These are phyloP conservation scores for Calonectria multiphialidica DNA, from an alignment of 2,329 filamentous ascomycete genomes.

Conservation along the genomic window DNA sequence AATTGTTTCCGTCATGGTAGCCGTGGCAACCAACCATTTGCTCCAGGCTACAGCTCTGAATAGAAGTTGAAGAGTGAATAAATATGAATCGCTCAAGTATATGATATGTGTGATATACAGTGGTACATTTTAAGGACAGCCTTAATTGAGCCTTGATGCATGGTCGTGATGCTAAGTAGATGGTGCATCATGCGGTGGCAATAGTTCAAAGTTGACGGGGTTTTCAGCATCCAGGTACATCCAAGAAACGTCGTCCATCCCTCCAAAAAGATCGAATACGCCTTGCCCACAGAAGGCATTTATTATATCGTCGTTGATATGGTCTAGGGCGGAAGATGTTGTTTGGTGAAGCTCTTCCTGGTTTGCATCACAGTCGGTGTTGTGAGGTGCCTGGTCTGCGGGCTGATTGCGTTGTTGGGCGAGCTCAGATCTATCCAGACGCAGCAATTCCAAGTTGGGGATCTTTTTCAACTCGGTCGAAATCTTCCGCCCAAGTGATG, in stretches of 20 bases:
- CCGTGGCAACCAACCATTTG: too few relatives aligned
- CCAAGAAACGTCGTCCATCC: slow-evolving; percentile 8
- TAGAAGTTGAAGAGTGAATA: too few relatives aligned
- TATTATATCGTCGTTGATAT: background rate
- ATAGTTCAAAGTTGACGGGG: background rate
- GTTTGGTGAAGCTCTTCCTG: background rate
- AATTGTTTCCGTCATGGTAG: too few relatives aligned
- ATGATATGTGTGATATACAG: too few relatives aligned
- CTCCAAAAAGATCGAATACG: background rate
- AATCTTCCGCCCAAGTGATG: background rate
- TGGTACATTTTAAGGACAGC: too few relatives aligned
- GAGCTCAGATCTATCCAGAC: background rate
- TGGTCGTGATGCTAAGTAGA: background rate
- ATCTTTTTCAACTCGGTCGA: background rate
- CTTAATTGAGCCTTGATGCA: too few relatives aligned
- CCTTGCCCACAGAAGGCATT: background rate
- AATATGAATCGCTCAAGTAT: too few relatives aligned
- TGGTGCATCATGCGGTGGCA: background rate
- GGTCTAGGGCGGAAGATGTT: background rate
- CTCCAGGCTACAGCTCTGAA: too few relatives aligned
- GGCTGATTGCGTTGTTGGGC: background rate
- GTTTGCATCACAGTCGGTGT: background rate
- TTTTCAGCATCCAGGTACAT: slow-evolving; percentile 1
- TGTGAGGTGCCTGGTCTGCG: background rate
- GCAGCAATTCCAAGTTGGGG: background rate